Evolutionary conservation across 148 eudicot species (phyloP).

Genomic region (Amaranthus cruentus): DNA sequence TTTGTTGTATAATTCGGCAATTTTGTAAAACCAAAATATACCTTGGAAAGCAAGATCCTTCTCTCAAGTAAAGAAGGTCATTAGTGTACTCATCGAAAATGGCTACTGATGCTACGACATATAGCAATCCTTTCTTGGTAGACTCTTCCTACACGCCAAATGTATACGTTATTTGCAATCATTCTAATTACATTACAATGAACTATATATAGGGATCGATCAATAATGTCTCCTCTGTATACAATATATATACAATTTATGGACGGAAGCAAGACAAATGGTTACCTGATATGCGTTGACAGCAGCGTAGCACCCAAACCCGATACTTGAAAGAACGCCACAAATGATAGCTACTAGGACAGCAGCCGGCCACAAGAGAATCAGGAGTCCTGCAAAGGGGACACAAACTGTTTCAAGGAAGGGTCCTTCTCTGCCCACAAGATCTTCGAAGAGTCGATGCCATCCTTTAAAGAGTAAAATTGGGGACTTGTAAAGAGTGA

Average conservation of each 20-base stretch:
- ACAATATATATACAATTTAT: neutral
- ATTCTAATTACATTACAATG: neutral
- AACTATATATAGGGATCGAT: neutral
- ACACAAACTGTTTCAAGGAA: slow-evolving; percentile 37
- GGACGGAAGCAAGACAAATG: neutral
- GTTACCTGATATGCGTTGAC: slow-evolving; percentile 28
- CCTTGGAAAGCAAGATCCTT: slow-evolving; percentile 39
- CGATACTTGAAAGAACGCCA: slow-evolving; percentile 28
- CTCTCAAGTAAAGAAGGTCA: slow-evolving; percentile 33
- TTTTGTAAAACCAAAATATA: slow-evolving; percentile 12
- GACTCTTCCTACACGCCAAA: slow-evolving; percentile 29
- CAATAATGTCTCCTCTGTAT: neutral
- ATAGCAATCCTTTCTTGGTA: slow-evolving; percentile 28
- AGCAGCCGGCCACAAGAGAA: slow-evolving; percentile 31
- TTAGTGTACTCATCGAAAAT: slow-evolving; percentile 31
- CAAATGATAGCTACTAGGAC: slow-evolving; percentile 25
- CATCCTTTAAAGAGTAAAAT: slow-evolving; percentile 31
- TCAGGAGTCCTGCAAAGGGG: slow-evolving; percentile 31
- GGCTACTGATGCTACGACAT: slow-evolving; percentile 30
- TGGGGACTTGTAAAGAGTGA: slow-evolving; percentile 33
- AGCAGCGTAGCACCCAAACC: slow-evolving; percentile 30
- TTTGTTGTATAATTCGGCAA: neutral
- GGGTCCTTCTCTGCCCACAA: slow-evolving; percentile 36
- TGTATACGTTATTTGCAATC: neutral
- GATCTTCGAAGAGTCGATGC: slow-evolving; percentile 27